A percentile compares a stretch with the other conserved stretches of the same genome.
These are phyloP conservation scores for Plantago coronopus DNA, from an alignment of 305 asterid genomes.

Conservation along the genomic window DNA sequence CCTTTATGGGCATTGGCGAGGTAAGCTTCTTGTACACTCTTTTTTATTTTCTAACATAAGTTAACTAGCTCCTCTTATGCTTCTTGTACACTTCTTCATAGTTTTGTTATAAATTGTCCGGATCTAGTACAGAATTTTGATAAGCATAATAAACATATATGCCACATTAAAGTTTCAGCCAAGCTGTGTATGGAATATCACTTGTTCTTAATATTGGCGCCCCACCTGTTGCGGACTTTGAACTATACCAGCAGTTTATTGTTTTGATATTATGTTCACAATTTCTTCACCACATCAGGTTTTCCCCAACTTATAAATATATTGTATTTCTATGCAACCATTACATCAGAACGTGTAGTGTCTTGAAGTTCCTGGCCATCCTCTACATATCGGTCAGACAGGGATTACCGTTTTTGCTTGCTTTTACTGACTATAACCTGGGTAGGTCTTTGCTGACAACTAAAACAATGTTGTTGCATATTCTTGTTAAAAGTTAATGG, in stretches of 20 bases:
- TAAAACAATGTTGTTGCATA: background rate
- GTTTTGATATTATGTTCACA: background rate
- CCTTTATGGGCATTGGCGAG: conserved; percentile 99
- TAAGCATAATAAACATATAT: background rate
- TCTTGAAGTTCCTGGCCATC: background rate
- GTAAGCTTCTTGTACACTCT: conserved; percentile 39
- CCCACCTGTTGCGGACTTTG: background rate
- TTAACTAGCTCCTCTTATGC: no score
- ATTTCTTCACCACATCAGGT: background rate
- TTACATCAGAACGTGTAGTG: background rate
- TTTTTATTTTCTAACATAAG: no score
- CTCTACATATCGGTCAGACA: background rate
- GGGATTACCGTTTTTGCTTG: background rate
- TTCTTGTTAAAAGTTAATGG: background rate
- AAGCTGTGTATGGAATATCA: background rate
- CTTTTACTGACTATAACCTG: background rate
- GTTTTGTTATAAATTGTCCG: conserved; percentile 6
- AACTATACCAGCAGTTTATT: background rate
- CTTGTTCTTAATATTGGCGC: conserved; percentile 7
- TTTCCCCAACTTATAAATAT: background rate
- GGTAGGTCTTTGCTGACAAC: background rate
- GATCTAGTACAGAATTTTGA: conserved; percentile 2
- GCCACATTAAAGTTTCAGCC: background rate
- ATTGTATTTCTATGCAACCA: background rate
- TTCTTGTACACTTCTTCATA: conserved; percentile 21